These are phyloP conservation scores for Verticillium nonalfalfae DNA, from an alignment of 2,329 filamentous ascomycete genomes.

Conservation along the genomic window DNA sequence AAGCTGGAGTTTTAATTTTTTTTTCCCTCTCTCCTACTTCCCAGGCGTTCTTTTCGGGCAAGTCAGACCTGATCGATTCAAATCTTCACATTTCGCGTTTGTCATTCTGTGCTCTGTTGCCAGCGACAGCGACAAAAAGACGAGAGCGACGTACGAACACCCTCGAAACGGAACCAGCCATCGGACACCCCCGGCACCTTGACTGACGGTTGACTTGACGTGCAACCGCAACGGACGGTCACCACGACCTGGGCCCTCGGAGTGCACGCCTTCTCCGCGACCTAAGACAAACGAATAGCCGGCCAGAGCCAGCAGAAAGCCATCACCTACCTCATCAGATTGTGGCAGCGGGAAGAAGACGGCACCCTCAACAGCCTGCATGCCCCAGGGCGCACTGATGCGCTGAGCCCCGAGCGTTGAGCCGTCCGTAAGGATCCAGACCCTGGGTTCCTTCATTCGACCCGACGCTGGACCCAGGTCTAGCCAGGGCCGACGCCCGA, in stretches of 20 bases:
- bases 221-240: neutral
- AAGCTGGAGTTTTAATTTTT: no score
- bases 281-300: neutral
- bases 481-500: neutral
- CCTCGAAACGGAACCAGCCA: neutral
- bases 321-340: neutral
- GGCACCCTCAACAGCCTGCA: no score
- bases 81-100: neutral
- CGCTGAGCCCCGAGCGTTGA: neutral
- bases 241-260: neutral
- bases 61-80: neutral
- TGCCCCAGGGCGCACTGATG: neutral
- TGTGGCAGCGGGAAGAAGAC: no score
- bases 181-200: neutral
- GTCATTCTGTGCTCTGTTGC: no score
- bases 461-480: no score
- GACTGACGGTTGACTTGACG: neutral
- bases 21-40: no score
- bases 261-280: neutral
- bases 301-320: neutral
- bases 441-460: neutral
- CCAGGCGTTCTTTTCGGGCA: no score
- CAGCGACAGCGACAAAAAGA: no score
- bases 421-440: neutral
- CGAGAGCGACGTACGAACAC: neutral